phyloP scores from a whole-genome alignment of 1,139 yeast genomes.

The Magnusiomyces tetraspermus region DNA sequence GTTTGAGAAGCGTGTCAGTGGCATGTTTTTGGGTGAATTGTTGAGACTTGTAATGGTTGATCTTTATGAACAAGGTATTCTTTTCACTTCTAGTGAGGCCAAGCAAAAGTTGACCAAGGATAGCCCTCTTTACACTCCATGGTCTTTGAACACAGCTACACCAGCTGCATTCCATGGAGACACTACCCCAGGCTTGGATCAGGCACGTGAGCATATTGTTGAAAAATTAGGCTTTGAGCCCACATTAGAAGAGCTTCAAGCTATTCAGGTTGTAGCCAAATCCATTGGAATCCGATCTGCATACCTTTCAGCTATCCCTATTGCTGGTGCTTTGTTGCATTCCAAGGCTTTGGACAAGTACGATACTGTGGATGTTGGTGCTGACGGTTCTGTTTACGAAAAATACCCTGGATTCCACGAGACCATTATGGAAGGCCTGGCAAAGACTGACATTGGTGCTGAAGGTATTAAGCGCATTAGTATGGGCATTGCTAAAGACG shows the following conservation, averaged over 20 bases:
- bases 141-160: conserved; percentile 73
- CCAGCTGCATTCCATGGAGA: conserved; percentile 78
- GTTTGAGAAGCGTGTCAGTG: conserved; percentile 88
- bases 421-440: conserved; percentile 65
- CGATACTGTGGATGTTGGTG: conserved; percentile 76
- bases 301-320: conserved; percentile 72
- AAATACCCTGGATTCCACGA: conserved; percentile 81
- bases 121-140: conserved; percentile 52
- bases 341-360: conserved; percentile 44
- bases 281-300: conserved; percentile 87
- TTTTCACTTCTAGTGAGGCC: conserved; percentile 34
- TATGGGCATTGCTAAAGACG: conserved; percentile 80
- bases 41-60: conserved; percentile 65
- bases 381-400: conserved; percentile 90
- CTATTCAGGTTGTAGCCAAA: conserved; percentile 60
- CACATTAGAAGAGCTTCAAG: conserved; percentile 54
- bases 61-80: conserved; percentile 45
- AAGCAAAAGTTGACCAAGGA: conserved; percentile 23
- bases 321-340: conserved; percentile 64
- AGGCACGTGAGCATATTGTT: conserved; percentile 32
- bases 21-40: conserved; percentile 90
- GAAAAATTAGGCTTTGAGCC: conserved; percentile 32
- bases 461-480: conserved; percentile 64
- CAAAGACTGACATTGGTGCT: conserved; percentile 36
- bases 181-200: conserved; percentile 56